A percentile compares a stretch with the other conserved stretches of the same genome.
Conservation (phyloP, 2,329 filamentous ascomycete species). For the Dactylellina drechsleri region DNA sequence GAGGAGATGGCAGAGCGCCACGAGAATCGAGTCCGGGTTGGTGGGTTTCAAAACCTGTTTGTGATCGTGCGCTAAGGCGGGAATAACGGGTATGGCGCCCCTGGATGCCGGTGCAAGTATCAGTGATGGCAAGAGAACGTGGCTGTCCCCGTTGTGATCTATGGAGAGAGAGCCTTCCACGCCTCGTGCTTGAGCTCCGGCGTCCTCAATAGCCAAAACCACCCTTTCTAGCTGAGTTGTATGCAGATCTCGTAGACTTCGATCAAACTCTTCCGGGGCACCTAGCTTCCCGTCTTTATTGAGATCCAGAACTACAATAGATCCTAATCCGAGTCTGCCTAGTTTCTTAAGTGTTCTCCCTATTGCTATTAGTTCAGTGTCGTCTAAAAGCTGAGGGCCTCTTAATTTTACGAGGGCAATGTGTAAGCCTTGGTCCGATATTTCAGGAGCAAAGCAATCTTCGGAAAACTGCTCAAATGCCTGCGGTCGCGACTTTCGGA, state of each 20-base stretch:
- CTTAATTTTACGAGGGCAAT: constrained; percentile 87
- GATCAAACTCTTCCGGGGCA: constrained; percentile 40
- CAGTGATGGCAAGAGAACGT: constrained; percentile 62
- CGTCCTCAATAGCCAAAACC: constrained; percentile 55
- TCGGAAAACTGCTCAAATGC: constrained; percentile 60
- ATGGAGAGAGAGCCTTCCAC: constrained; percentile 58
- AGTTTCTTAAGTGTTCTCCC: constrained; percentile 86
- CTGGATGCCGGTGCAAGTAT: constrained; percentile 74
- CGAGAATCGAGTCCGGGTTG: constrained; percentile 72
- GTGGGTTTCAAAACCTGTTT: constrained; percentile 64
- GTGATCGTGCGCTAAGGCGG: constrained; percentile 71
- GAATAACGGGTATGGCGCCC: constrained; percentile 76
- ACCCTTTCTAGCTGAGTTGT: constrained; percentile 55
- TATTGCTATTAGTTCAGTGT: constrained; percentile 77
- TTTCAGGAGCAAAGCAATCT: constrained; percentile 54
- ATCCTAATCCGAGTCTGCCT: constrained; percentile 80
- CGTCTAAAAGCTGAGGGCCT: constrained; percentile 68
- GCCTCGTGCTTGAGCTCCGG: constrained; percentile 51
- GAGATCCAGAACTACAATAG: constrained; percentile 81
- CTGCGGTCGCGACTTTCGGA: constrained; percentile 58
- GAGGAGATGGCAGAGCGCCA: constrained; percentile 81
- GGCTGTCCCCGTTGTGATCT: constrained; percentile 62
- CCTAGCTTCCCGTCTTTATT: constrained; percentile 62
- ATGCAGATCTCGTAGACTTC: constrained; percentile 25
- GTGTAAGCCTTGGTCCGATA: constrained; percentile 67